Conservation (phyloP, 108 stramenopile genomes). For the Cyclotella choctawhatcheeana region DNA sequence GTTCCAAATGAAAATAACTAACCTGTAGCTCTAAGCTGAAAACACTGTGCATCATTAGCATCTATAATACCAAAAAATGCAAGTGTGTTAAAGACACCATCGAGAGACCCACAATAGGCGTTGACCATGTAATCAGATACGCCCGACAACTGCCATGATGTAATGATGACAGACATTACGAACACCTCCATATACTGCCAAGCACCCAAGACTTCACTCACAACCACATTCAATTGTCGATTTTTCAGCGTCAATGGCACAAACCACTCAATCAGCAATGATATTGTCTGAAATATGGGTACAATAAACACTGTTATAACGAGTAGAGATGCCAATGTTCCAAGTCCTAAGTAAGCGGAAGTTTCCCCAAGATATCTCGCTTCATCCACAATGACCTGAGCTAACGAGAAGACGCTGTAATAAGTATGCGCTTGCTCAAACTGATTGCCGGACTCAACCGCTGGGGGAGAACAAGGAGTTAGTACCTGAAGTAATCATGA, state of each 20-base stretch:
- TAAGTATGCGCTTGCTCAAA: slow-evolving; percentile 56
- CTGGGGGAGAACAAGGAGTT: too few species aligned
- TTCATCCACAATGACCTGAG: slow-evolving; percentile 64
- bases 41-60: slow-evolving; percentile 75
- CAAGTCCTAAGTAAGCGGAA: slow-evolving; percentile 60
- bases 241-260: slow-evolving; percentile 27
- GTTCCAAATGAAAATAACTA: too few species aligned
- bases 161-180: slow-evolving; percentile 65
- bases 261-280: slow-evolving; percentile 61
- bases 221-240: slow-evolving; percentile 25
- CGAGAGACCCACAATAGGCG: slow-evolving; percentile 59
- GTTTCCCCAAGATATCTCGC: slow-evolving; percentile 53
- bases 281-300: slow-evolving; percentile 57
- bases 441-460: slow-evolving; percentile 71
- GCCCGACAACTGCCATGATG: slow-evolving; percentile 74
- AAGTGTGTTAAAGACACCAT: slow-evolving; percentile 56
- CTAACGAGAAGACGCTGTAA: slow-evolving; percentile 63
- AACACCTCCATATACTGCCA: slow-evolving; percentile 89
- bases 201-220: slow-evolving; percentile 62
- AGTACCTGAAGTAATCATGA: too few species aligned
- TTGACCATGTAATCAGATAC: slow-evolving; percentile 76
- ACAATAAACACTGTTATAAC: slow-evolving; percentile 68
- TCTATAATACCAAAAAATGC: slow-evolving; percentile 68
- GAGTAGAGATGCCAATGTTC: slow-evolving; percentile 58
- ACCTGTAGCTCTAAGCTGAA: slow-evolving; percentile 62